A percentile compares a stretch with the other conserved stretches of the same genome.
Conservation (phyloP, 805 yeast species). For the Cyberlindnera saturnus region DNA sequence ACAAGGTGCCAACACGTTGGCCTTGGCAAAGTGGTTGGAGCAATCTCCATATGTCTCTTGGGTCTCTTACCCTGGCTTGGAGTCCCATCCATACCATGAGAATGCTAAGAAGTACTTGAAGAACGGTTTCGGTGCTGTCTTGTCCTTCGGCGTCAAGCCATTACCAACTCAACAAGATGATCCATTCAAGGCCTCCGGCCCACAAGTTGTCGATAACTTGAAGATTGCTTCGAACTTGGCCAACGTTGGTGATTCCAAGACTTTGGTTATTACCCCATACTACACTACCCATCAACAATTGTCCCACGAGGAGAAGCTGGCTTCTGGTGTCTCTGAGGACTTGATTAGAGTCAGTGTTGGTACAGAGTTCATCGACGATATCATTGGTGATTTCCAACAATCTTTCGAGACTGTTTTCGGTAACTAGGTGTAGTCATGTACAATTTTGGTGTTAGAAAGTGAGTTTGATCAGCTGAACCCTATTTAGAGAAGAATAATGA, state of each 20-base stretch:
- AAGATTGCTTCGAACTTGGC: slow-evolving; percentile 89
- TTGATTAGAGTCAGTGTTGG: slow-evolving; percentile 88
- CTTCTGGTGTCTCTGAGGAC: slow-evolving; percentile 85
- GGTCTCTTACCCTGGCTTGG: slow-evolving; percentile 92
- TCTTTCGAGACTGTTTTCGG: slow-evolving; percentile 62
- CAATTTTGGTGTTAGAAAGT: not conserved
- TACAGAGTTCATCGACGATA: slow-evolving; percentile 85
- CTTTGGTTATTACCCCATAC: slow-evolving; percentile 93
- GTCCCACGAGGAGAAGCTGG: slow-evolving; percentile 67
- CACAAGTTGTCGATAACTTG: slow-evolving; percentile 76
- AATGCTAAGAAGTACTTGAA: slow-evolving; percentile 76
- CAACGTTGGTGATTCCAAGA: slow-evolving; percentile 94
- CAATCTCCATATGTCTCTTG: slow-evolving; percentile 67
- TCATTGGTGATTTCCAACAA: slow-evolving; percentile 83
- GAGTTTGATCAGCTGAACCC: no score
- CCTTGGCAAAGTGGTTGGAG: slow-evolving; percentile 74
- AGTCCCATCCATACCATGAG: slow-evolving; percentile 70
- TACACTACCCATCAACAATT: slow-evolving; percentile 95
- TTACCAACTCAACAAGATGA: slow-evolving; percentile 43
- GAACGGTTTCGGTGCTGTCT: slow-evolving; percentile 80
- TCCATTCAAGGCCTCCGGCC: slow-evolving; percentile 72
- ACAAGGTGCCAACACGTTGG: slow-evolving; percentile 77
- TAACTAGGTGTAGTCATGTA: not conserved
- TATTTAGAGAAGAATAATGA: no score
- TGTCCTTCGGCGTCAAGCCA: slow-evolving; percentile 84